Conservation (phyloP, 805 yeast genomes). For the Ogataea paraovalis region DNA sequence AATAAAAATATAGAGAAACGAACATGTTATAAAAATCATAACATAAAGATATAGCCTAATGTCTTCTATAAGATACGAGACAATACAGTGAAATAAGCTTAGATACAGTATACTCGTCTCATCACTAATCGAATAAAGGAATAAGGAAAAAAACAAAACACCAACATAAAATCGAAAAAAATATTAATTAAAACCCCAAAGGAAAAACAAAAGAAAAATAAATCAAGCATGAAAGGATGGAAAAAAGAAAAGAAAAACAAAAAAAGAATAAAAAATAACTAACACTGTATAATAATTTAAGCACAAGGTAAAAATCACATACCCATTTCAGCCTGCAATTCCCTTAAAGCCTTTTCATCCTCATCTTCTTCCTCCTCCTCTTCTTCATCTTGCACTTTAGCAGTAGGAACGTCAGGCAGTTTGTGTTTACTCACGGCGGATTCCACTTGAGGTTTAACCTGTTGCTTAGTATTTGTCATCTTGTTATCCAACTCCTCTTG, state of each 20-base stretch:
- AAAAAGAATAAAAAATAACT: not conserved
- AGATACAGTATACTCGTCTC: not conserved
- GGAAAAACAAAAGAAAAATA: not conserved
- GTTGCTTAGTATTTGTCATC: slow-evolving; percentile 44
- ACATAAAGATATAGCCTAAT: no score
- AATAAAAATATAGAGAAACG: not conserved
- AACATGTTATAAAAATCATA: not conserved
- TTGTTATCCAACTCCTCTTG: slow-evolving; percentile 70
- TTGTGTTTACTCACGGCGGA: slow-evolving; percentile 22
- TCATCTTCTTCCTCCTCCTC: slow-evolving; percentile 67
- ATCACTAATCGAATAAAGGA: not conserved
- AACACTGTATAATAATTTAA: not conserved
- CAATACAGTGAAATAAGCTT: not conserved
- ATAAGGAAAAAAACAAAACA: not conserved
- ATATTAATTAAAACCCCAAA: not conserved
- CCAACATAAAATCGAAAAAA: not conserved
- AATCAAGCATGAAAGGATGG: no score
- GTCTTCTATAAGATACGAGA: not conserved
- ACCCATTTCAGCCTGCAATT: slow-evolving; percentile 85
- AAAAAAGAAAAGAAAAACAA: not conserved
- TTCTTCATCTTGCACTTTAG: slow-evolving; percentile 37
- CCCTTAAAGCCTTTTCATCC: slow-evolving; percentile 77
- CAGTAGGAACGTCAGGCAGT: slow-evolving; percentile 45
- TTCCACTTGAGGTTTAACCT: slow-evolving; percentile 27
- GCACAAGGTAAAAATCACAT: slow-evolving; percentile 35